Conservation (phyloP, 148 eudicot genomes). For the Vaccinium myrtillus region DNA sequence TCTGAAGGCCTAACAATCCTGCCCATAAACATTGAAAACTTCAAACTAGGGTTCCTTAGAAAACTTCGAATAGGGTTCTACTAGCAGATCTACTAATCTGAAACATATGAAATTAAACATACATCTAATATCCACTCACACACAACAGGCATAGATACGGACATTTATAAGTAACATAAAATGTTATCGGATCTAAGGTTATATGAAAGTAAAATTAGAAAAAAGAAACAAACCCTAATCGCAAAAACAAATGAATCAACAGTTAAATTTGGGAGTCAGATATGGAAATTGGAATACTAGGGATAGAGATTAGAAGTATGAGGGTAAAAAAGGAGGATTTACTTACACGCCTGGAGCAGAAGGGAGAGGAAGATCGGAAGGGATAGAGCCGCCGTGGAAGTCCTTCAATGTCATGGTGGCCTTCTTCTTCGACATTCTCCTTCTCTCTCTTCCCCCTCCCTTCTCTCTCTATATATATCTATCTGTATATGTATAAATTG, state of each 20-base stretch:
- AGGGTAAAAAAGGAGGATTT: constrained; percentile 2
- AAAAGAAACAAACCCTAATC: background rate
- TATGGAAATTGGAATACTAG: background rate
- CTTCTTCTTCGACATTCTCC: constrained; percentile 82
- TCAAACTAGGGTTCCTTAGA: constrained; percentile 2
- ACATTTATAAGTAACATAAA: background rate
- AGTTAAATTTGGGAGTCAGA: background rate
- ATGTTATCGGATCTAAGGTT: constrained; percentile 22
- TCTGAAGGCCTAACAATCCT: constrained; percentile 69
- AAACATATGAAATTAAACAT: constrained; percentile 14
- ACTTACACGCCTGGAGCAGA: constrained; percentile 96
- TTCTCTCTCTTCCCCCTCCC: constrained; percentile 3
- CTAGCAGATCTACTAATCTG: constrained; percentile 18
- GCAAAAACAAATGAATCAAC: background rate
- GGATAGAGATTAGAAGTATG: background rate
- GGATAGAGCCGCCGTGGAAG: constrained; percentile 97
- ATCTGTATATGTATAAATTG: background rate
- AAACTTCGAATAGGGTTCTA: constrained; percentile 12
- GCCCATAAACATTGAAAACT: constrained; percentile 5
- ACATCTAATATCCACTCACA: background rate
- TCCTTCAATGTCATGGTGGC: constrained; percentile 88
- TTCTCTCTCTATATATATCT: constrained; percentile 1
- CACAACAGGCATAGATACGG: background rate
- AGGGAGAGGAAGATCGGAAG: constrained; percentile 91
- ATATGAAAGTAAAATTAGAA: background rate